Evolutionary conservation across 352 stramenopile genomes (phyloP).

Genomic region (Saprolegnia diclina): DNA sequence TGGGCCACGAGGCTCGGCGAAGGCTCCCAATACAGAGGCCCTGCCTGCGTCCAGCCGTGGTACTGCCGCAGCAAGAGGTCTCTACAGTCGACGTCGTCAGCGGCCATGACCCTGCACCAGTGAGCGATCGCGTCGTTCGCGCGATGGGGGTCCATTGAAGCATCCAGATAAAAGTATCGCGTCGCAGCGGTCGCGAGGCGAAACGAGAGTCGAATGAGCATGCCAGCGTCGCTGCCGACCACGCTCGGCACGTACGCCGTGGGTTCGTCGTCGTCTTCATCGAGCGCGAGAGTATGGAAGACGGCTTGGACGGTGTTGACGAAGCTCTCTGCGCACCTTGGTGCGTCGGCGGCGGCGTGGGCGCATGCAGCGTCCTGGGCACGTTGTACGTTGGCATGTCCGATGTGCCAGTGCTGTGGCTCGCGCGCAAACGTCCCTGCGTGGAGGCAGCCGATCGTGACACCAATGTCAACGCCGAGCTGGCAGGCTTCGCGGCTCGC

Average conservation of each 20-base stretch:
- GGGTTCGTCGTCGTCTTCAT: background rate
- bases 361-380: background rate
- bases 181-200: background rate
- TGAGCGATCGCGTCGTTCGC: background rate
- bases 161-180: background rate
- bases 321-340: background rate
- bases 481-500: background rate
- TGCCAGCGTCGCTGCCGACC: background rate
- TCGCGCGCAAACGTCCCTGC: background rate
- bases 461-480: background rate
- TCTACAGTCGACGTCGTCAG: background rate
- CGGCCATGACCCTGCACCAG: background rate
- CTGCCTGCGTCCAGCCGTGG: background rate
- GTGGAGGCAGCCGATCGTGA: background rate
- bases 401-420: background rate
- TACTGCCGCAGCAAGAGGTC: background rate
- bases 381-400: background rate
- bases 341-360: background rate
- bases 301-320: background rate
- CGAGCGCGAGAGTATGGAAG: background rate
- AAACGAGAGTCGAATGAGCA: background rate
- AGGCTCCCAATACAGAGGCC: background rate
- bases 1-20: background rate
- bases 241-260: too few relatives aligned
- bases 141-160: too few relatives aligned